Evolutionary conservation across 306 rosid species (phyloP).

Genomic region (Aeschynomene evenia): DNA sequence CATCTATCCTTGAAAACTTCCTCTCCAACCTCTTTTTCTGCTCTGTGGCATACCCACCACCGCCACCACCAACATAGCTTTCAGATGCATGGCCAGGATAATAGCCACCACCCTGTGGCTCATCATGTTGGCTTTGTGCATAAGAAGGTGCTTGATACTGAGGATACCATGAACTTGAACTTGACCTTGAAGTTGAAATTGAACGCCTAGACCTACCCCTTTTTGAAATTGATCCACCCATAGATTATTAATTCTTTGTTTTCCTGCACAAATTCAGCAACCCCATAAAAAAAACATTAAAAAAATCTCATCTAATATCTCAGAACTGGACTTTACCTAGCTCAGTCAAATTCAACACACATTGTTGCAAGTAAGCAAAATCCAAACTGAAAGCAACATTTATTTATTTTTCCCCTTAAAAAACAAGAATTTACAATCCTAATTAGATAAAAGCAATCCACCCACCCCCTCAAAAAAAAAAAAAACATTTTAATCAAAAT

Average conservation of each 20-base stretch:
- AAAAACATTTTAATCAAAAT: background rate
- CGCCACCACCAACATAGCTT: slow-evolving; percentile 35
- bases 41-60: slow-evolving; percentile 34
- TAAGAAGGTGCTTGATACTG: slow-evolving; percentile 50
- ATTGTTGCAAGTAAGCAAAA: background rate
- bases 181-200: slow-evolving; percentile 36
- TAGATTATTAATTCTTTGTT: slow-evolving; percentile 25
- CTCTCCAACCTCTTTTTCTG: slow-evolving; percentile 41
- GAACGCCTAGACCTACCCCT: slow-evolving; percentile 48
- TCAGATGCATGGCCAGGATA: slow-evolving; percentile 47
- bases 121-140: slow-evolving; percentile 44
- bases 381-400: no score
- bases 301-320: slow-evolving; percentile 7
- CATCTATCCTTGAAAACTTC: slow-evolving; percentile 78
- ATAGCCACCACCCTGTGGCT: slow-evolving; percentile 36
- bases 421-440: background rate
- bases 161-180: slow-evolving; percentile 45
- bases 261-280: slow-evolving; percentile 35
- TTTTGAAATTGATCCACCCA: slow-evolving; percentile 82
- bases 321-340: background rate
- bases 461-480: no score
- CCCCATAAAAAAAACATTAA: slow-evolving; percentile 15
- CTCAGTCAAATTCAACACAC: slow-evolving; percentile 1
- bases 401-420: background rate
- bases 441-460: background rate